Base-by-base conservation (phyloP, 768 basidiomycete genomes). In the Suillus variegatus region DNA sequence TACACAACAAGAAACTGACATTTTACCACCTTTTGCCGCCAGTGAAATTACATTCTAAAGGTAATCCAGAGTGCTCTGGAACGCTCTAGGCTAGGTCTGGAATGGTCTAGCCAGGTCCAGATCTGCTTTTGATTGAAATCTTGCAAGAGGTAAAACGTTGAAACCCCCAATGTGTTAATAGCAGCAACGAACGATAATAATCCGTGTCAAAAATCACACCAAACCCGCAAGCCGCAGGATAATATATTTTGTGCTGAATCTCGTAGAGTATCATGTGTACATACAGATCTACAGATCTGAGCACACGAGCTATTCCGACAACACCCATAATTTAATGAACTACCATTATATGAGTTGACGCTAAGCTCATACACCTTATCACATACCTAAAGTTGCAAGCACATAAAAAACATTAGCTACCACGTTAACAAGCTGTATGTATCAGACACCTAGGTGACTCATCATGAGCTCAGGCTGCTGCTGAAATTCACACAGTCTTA, bases 371-470 rank as follows among this genome's bases (percentile, higher is more conserved):
- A 32, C 32, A 32, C 5, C 5, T 32, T 32, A 5, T 10, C 85
- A 82, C 70, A 83, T 68, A 4, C 74, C 84, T 49, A 94, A 77
- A 46, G 82, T 83, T 13, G 88, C 82, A 65, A 95, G 81, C 6
- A 89, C 93, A 73, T 95, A 95, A 35, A 38, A 9, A 35, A 38
- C 36, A 85, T 96, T 94, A 28, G 93, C 94, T 10, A 85, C 76
- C 12, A 89, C 74, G 22, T 94, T 80, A 8, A 93, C 68, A 18
- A 88, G 69, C 83, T 88, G 36, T 38, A 38, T 38, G 36, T 38
- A 94, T 36, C 16, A 77, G 16, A 66, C 78, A 83, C 4, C 88
- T 90, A 20, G 90, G 46, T 5, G 66, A 65, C 32, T 32, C 16
- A 80, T 86, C 43, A 82, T 73, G 32, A 87, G 51, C 75, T 78